Percentiles rank a stretch among this genome's conserved stretches.
Conservation (phyloP, 2,329 filamentous ascomycete genomes). For the Arthrocladium fulminans region DNA sequence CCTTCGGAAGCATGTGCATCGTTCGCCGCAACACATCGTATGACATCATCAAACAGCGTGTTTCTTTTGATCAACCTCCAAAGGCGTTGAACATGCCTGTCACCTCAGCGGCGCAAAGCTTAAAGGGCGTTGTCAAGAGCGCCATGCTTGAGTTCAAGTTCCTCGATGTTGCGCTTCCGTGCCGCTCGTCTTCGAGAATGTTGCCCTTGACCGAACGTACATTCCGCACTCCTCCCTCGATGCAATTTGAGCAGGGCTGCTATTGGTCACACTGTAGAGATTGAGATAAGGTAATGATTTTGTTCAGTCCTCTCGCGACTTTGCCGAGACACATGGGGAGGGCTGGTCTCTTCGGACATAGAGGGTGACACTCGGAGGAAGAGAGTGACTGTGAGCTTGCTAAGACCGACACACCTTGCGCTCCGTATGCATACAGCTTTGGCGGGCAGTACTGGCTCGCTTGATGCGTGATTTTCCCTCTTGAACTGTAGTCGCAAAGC, state of each 20-base stretch:
- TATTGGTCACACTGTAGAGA: conserved; percentile 12
- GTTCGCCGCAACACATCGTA: conserved; percentile 17
- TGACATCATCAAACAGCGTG: conserved; percentile 24
- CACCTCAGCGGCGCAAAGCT: conserved; percentile 25
- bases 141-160: conserved; percentile 24
- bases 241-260: conserved; percentile 11
- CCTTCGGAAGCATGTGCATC: conserved; percentile 5
- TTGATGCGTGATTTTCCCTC: conserved; percentile 2
- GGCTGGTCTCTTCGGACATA: too few species aligned
- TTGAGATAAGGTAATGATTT: background rate
- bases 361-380: too few species aligned
- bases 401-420: background rate
- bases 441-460: conserved; percentile 4
- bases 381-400: background rate
- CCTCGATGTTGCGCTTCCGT: conserved; percentile 12
- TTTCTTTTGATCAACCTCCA: conserved; percentile 25
- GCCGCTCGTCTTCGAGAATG: conserved; percentile 10
- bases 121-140: conserved; percentile 27
- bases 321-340: too few species aligned
- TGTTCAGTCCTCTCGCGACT: too few species aligned
- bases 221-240: conserved; percentile 8
- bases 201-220: conserved; percentile 9
- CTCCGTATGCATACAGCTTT: conserved; percentile 5
- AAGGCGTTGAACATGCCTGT: conserved; percentile 24
- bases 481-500: background rate